Base-by-base conservation (phyloP, 495 filamentous ascomycete genomes). In the Diplogelasinospora grovesii region DNA sequence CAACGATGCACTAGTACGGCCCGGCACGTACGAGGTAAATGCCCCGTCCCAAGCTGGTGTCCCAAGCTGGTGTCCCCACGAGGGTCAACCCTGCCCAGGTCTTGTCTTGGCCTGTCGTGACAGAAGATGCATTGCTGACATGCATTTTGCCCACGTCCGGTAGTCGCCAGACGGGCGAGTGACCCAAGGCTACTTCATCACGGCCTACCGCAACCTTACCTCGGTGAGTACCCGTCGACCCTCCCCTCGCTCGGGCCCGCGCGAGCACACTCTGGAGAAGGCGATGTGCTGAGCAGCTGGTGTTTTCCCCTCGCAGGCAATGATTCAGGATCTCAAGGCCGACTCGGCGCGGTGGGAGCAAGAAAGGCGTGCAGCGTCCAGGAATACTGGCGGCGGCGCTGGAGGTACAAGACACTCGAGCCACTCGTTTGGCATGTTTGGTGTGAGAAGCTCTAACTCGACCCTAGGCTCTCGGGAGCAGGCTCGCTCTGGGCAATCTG, bases 1-100 rank as follows among this genome's bases (percentile, higher is more conserved):
- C 50, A 86, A 85, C 56, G 89, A 95, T 74, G 89, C 89, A 22
- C 76, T 89, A 50, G 87, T 92, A 51, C 80, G 84, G 60, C 89
- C 88, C 43, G 86, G 86, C 60, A 77, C 69, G 46, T 85, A 89
- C 65, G 75, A 85, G 77, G 86, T 89, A 69, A 56, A 78, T 32
- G 21, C 43, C 29, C 36, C 23, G 11, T 39, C 22, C 51, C 47
- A 49, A 25, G 9, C 22, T 42, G 22, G 39, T 33, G n/a, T n/a
- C n/a, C n/a, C n/a, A n/a, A n/a, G n/a, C n/a, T n/a, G n/a, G n/a
- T n/a, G n/a, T n/a, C n/a, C n/a, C n/a, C n/a, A n/a, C n/a, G n/a
- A n/a, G n/a, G n/a, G n/a, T n/a, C n/a, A n/a, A n/a, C n/a, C n/a
- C n/a, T n/a, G n/a, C n/a, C n/a, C n/a, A n/a, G n/a, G n/a, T n/a